Base-by-base conservation (phyloP, 164 flowering plant species). In the Magnolia changhungtana region DNA sequence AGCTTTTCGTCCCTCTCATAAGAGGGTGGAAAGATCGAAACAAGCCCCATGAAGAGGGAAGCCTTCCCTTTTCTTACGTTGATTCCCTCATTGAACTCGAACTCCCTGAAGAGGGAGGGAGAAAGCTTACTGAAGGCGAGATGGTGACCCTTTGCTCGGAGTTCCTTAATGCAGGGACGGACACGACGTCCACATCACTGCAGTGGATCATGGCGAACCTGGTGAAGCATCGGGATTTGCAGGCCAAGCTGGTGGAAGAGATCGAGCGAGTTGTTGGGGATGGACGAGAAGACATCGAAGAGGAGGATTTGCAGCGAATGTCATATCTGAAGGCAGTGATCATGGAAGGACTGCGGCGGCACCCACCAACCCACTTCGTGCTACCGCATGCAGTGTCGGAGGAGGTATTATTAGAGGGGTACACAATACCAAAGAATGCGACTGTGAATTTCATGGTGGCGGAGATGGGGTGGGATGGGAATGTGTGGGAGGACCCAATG, bases 191-290 rank as follows among this genome's bases (percentile, higher is more conserved):
- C 7, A 78, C 85, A 0, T 66, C 83, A 0, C 51, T 86, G 75
- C 81, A 81, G 50, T 86, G 87, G 85, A 77, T 79, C 63, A 76
- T 84, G 83, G 87, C 83, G 10, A 82, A 82, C 58, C 24, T 82
- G 59, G 82, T 84, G 55, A 82, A 77, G 74, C 27, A 78, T 50
- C 73, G n/a, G 21, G 31, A 69, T 6, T 16, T 45, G 1, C 78
- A 76, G 31, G 21, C 14, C 7, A 58, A 37, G 61, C 74, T 77
- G 8, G n/a, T 9, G 11, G 71, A 64, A 10, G 75, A 77, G 29
- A 63, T 77, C 8, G 64, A 63, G 0, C 20, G 18, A 8, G 72
- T 59, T 11, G 10, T 27, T 1, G 61, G 52, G 11, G 67, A 7
- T 16, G 55, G 14, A n/a, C 70, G 51, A n/a, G 69, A 20, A 31